Evolutionary conservation across 306 rosid species (phyloP).

Genomic region (Pyrus pyrifolia): DNA sequence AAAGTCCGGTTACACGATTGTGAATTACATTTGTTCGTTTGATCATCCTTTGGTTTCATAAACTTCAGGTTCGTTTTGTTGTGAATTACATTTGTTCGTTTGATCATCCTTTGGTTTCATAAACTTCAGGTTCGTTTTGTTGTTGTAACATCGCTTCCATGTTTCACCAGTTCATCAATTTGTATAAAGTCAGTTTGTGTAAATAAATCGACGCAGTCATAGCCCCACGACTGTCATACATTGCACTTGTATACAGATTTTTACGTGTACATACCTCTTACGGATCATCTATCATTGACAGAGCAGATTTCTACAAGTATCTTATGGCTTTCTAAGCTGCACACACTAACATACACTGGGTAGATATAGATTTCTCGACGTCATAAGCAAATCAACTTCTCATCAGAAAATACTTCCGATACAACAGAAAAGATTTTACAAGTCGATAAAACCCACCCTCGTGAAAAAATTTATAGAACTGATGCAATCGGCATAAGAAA

Average conservation of each 20-base stretch:
- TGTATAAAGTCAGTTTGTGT: constrained; percentile 16
- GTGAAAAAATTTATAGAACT: background rate
- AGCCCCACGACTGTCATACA: constrained; percentile 5
- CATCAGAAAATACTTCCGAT: background rate
- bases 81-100: background rate
- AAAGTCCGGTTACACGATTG: background rate
- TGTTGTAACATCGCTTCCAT: constrained; percentile 9
- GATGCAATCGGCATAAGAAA: background rate
- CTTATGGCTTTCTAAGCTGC: background rate
- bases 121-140: background rate
- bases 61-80: background rate
- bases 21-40: background rate
- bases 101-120: background rate
- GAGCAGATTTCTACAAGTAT: background rate
- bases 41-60: background rate
- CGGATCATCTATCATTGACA: background rate
- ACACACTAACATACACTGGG: background rate
- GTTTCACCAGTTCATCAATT: constrained; percentile 11
- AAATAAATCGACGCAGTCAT: constrained; percentile 19
- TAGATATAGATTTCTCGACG: background rate
- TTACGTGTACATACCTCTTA: background rate
- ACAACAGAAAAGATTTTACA: background rate
- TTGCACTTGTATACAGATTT: background rate
- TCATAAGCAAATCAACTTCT: background rate
- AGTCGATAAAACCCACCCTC: background rate